A percentile compares a stretch with the other conserved stretches of the same genome.
Evolutionary conservation across 805 yeast species (phyloP).

Genomic region (Monosporozyma solicola): DNA sequence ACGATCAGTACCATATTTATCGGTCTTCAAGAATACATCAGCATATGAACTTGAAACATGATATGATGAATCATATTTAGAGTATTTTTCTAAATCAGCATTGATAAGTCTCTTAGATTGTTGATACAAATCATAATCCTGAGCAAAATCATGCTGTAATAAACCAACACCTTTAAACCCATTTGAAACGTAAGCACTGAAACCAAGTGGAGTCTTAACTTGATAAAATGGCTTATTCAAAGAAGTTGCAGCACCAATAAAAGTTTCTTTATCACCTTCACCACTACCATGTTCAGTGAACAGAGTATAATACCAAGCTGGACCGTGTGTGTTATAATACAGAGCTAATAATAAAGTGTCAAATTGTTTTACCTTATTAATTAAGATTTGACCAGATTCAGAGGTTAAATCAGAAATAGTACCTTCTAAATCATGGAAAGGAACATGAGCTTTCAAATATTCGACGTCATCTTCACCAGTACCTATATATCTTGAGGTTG

Average conservation of each 20-base stretch:
- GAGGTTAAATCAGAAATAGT: conserved; percentile 58
- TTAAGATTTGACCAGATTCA: conserved; percentile 62
- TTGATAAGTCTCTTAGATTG: conserved; percentile 8
- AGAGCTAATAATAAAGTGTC: conserved; percentile 49
- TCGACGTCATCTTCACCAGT: conserved; percentile 1
- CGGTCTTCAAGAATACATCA: not conserved
- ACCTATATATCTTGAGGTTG: conserved; percentile 9
- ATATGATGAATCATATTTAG: conserved; percentile 8
- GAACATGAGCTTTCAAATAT: conserved; percentile 23
- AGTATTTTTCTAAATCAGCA: conserved; percentile 7
- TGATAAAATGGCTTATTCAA: conserved; percentile 45
- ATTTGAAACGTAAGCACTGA: conserved; percentile 32
- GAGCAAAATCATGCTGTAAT: conserved; percentile 37
- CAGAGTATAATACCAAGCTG: conserved; percentile 55
- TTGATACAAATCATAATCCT: conserved; percentile 35
- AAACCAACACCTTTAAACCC: conserved; percentile 36
- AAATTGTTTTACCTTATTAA: conserved; percentile 51
- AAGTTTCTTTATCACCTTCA: conserved; percentile 76
- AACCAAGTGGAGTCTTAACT: conserved; percentile 30
- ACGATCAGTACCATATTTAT: conserved; percentile 3
- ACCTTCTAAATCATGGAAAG: conserved; percentile 54
- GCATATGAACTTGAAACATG: not conserved
- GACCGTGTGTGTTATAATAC: conserved; percentile 62
- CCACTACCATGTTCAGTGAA: conserved; percentile 69
- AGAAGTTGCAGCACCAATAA: conserved; percentile 56